Evolutionary conservation across 805 yeast species (phyloP).

Genomic region (Saturnispora halmiae): DNA sequence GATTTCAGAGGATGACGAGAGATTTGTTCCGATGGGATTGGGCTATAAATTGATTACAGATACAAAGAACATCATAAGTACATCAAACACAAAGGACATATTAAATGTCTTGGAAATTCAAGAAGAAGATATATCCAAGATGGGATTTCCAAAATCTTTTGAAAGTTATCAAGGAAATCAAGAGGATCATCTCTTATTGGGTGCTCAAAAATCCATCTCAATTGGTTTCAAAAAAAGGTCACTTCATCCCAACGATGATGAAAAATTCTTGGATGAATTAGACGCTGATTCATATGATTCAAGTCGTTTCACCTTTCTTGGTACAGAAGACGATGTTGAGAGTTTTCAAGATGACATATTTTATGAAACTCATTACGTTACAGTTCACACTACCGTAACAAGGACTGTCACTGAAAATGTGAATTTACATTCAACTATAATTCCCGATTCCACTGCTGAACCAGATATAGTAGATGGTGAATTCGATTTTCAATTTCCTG

Average conservation of each 20-base stretch:
- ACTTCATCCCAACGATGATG: conserved; percentile 1
- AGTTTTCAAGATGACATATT: not conserved
- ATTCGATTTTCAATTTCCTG: not conserved
- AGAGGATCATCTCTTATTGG: conserved; percentile 21
- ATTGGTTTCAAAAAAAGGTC: conserved; percentile 16
- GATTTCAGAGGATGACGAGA: not conserved
- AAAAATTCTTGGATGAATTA: too few relatives aligned
- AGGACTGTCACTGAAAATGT: conserved; percentile 14
- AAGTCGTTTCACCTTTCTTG: conserved; percentile 7
- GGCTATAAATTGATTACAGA: conserved; percentile 12
- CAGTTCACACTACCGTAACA: conserved; percentile 10
- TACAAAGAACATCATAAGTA: conserved; percentile 9
- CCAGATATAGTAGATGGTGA: not conserved
- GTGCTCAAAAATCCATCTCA: conserved; percentile 21
- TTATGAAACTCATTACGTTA: conserved; percentile 7
- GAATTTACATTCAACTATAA: too few relatives aligned
- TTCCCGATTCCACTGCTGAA: not conserved
- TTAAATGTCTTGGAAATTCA: conserved; percentile 14
- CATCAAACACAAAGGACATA: not conserved
- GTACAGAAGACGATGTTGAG: conserved; percentile 15
- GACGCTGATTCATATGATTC: too few relatives aligned
- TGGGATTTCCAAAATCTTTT: conserved; percentile 26
- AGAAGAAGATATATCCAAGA: conserved; percentile 22
- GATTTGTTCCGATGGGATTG: conserved; percentile 6
- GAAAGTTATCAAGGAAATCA: conserved; percentile 7